phyloP scores from a whole-genome alignment of 148 eudicot genomes.

The Chenopodium berlandieri region DNA sequence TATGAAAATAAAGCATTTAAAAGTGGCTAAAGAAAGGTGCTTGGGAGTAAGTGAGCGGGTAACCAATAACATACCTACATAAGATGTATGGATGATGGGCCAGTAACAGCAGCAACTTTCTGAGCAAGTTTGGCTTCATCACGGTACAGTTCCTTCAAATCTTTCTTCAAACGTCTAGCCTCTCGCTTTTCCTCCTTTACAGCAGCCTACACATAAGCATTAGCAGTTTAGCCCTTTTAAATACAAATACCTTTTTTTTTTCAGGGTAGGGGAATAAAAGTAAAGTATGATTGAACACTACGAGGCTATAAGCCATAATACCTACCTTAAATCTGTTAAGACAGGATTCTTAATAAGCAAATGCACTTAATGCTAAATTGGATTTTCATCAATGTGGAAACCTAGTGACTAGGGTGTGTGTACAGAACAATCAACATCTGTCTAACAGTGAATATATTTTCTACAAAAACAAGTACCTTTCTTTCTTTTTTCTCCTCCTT shows the following conservation, averaged over 20 bases:
- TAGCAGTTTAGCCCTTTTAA: not conserved
- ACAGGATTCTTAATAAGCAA: not conserved
- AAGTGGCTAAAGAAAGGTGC: not conserved
- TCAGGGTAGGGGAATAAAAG: not conserved
- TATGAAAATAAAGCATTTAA: not conserved
- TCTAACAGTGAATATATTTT: not conserved
- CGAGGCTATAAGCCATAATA: not conserved
- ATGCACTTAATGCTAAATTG: not conserved
- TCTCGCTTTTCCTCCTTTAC: slow-evolving; percentile 85
- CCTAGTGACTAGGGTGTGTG: not conserved
- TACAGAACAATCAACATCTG: not conserved
- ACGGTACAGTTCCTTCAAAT: slow-evolving; percentile 64
- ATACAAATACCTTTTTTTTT: not conserved
- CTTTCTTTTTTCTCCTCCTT: slow-evolving; percentile 98
- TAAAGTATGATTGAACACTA: not conserved
- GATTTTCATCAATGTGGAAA: not conserved
- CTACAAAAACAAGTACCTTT: slow-evolving; percentile 46
- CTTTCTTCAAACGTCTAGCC: slow-evolving; percentile 80
- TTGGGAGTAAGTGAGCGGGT: not conserved
- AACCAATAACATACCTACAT: slow-evolving; percentile 33
- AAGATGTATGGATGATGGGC: slow-evolving; percentile 90
- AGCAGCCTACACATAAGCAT: slow-evolving; percentile 53
- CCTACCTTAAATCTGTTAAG: not conserved
- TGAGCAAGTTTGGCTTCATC: slow-evolving; percentile 83
- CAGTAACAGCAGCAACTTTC: slow-evolving; percentile 77